These are phyloP conservation scores for Pelagomonas calceolata DNA, from an alignment of 108 stramenopile genomes.

Conservation along the genomic window DNA sequence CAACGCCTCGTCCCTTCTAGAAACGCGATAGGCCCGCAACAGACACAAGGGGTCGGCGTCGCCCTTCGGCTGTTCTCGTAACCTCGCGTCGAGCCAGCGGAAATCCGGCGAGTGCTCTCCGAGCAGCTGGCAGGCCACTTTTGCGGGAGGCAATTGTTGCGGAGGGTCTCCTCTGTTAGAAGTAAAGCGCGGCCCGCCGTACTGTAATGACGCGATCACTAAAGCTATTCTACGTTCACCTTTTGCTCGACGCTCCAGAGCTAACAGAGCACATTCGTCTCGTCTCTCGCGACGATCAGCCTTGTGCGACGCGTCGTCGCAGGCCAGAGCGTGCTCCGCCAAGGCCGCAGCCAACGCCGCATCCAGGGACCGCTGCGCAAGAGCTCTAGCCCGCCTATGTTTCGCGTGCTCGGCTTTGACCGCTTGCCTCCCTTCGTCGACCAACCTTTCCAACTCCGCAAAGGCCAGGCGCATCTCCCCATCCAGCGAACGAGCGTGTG, in stretches of 20 bases:
- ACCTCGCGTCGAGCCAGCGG: conserved; percentile 1
- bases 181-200: background rate
- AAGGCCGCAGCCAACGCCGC: background rate
- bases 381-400: conserved; percentile 2
- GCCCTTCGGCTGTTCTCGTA: background rate
- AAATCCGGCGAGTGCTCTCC: conserved; percentile 13
- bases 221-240: background rate
- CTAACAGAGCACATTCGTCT: background rate
- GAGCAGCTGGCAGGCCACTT: conserved; percentile 4
- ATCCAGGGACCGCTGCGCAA: conserved; percentile 3
- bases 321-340: background rate
- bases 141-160: background rate
- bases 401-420: conserved; percentile 1
- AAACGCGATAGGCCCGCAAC: background rate
- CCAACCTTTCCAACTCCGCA: conserved; percentile 8
- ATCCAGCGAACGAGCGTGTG: conserved; percentile 1
- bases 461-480: conserved; percentile 9
- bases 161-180: no score
- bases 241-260: conserved; percentile 2
- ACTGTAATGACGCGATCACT: background rate
- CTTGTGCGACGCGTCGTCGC: background rate
- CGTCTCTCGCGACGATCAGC: background rate
- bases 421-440: conserved; percentile 2
- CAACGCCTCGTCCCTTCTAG: background rate
- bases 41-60: background rate